Base-by-base conservation (phyloP, 2,329 filamentous ascomycete genomes). In the Aspergillus fischeri region DNA sequence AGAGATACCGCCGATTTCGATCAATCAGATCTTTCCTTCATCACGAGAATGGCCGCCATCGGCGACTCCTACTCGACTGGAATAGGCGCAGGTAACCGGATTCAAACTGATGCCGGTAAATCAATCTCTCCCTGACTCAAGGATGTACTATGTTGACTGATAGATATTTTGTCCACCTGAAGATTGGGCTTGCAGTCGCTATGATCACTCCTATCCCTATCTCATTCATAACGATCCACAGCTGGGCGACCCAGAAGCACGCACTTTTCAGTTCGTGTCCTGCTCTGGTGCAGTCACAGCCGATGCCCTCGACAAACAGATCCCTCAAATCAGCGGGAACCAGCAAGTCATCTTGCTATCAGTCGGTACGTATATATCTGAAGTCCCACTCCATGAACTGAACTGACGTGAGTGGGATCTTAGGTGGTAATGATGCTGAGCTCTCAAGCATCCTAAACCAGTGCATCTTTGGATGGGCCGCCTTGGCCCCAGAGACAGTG, bases 21-120 rank as follows among this genome's bases (percentile, higher is more conserved):
- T 17, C 49, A 24, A 24, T 44, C 53, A 11, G 56, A 60, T 45
- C 58, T 58, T 52, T 58, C 58, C 7, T 58, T 44, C 25, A 58
- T 60, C 38, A 58, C 20, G n/a, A 58, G 35, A 41, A 54, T 60
- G 38, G 56, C 58, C 14, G 58, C 58, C 25, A 54, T 60, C 32
- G 58, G 56, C 10, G 58, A 60, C 32, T 60, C 53, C 21, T 60
- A 60, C 38, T 58, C 58, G 38, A 53, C 58, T 29, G 56, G 56
- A 51, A 59, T 59, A 29, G 57, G 57, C 7, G 54, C 57, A 7
- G 57, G 57, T 47, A n/a, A 53, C 38, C 51, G 57, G 21, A 44
- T 59, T 59, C 47, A 45, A 27, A n/a, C 38, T 11, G 11, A 28
- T 9, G 6, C 17, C 27, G n/a, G 20, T 21, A n/a, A 7, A 24